phyloP scores from a whole-genome alignment of 331 rosid genomes.

The Quercus tomentella region DNA sequence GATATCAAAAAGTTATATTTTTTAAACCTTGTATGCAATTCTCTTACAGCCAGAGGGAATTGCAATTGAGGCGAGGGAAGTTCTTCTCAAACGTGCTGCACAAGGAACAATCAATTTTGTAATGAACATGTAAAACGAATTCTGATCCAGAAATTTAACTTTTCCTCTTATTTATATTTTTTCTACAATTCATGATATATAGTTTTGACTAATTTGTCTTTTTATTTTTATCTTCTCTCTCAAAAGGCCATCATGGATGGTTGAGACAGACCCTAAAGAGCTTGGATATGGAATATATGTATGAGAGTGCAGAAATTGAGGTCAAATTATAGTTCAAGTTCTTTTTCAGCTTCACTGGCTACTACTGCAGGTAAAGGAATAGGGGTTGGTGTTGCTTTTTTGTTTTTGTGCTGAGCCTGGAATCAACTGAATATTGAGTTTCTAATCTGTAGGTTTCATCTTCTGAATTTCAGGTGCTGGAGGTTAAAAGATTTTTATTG shows the following conservation, averaged over 20 bases:
- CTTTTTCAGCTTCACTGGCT: background rate
- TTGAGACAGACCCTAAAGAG: constrained; percentile 79
- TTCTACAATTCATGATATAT: background rate
- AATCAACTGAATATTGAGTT: background rate
- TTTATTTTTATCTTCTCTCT: background rate
- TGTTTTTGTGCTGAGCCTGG: background rate
- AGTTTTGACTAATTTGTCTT: background rate
- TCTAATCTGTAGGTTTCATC: background rate
- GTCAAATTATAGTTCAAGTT: background rate
- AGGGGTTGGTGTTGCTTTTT: background rate
- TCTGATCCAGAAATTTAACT: constrained; percentile 7
- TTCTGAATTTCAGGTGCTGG: background rate
- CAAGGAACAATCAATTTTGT: constrained; percentile 75
- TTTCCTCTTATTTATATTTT: background rate
- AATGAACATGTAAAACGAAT: constrained; percentile 56
- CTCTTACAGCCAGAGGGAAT: constrained; percentile 67
- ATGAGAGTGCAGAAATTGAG: constrained; percentile 5
- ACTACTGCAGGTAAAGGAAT: background rate
- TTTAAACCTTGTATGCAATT: constrained; percentile 24
- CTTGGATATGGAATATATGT: constrained; percentile 82
- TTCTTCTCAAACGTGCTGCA: constrained; percentile 82
- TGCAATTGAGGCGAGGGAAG: constrained; percentile 79
- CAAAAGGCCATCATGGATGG: constrained; percentile 84
- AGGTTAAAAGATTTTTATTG: background rate
- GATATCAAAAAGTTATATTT: background rate